Base-by-base conservation (phyloP, 306 rosid species). In the Malus sylvestris region DNA sequence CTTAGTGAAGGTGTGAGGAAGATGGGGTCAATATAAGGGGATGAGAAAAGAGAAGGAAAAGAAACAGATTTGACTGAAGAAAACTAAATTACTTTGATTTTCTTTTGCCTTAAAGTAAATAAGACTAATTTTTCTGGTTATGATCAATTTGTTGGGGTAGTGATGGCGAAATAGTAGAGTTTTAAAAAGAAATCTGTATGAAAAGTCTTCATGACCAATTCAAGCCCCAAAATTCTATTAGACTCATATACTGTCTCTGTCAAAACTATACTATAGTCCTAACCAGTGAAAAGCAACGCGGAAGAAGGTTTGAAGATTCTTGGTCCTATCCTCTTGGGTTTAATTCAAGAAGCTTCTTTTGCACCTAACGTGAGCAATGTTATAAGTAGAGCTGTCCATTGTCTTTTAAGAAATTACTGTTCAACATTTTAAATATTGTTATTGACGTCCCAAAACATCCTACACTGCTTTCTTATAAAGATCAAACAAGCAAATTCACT, bases 291-390 rank as follows among this genome's bases (percentile, higher is more conserved):
- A 4, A 87, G 60, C 79, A 73, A 85, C 96, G 83, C 79, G 89
- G 91, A 88, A 87, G 45, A 81, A 70, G 67, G 23, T 23, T 10
- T 53, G 93, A 87, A 91, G 71, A 84, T 87, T 87, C 93, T 72
- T 53, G 23, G 81, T 46, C 72, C 49, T 4, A 58, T 69, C 81
- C 69, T 71, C 67, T 15, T 14, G 7, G 38, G 8, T 9, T 33
- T 33, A 33, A 33, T 33, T 49, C 53, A 49, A 14, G 19, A 49
- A 7, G 53, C 3, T 18, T 19, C 19, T 49, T 49, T 49, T 49
- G 53, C 19, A 49, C 6, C 8, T 49, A 49, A 49, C 53, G 2
- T 4, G 53, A 6, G 53, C 53, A 14, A 49, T 49, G 7, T 33
- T 33, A 13, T 13, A 45, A 45, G 5, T 13, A 45, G 18, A 45